Conservation (phyloP, 2,329 filamentous ascomycete genomes). For the Triangularia setosa region DNA sequence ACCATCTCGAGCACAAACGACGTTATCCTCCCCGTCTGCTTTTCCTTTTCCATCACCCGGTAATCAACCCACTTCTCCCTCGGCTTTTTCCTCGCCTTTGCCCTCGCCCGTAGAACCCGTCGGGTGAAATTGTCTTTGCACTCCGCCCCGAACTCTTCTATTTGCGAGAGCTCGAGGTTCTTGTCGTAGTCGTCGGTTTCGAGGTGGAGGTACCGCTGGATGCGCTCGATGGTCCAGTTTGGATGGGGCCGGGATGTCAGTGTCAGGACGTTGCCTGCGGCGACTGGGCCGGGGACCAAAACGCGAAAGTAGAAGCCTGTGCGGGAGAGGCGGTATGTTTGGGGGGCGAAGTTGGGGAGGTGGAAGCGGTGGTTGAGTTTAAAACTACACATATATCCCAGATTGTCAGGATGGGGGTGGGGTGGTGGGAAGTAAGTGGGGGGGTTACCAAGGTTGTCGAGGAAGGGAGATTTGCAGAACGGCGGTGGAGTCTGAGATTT, state of each 20-base stretch:
- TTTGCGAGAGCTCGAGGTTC: conserved; percentile 48
- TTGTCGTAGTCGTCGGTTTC: conserved; percentile 48
- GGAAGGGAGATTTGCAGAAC: conserved; percentile 11
- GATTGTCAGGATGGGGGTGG: neutral
- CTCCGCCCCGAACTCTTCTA: conserved; percentile 49
- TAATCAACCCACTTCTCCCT: conserved; percentile 42
- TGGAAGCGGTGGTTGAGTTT: conserved; percentile 67
- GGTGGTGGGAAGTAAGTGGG: neutral
- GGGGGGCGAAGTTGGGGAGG: conserved; percentile 57
- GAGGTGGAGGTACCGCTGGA: conserved; percentile 60
- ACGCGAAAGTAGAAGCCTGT: conserved; percentile 67
- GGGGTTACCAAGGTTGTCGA: neutral
- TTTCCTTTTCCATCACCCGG: conserved; percentile 46
- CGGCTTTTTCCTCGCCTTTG: conserved; percentile 24
- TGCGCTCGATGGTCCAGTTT: conserved; percentile 57
- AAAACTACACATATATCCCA: conserved; percentile 40
- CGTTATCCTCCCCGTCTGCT: conserved; percentile 47
- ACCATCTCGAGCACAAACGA: conserved; percentile 49
- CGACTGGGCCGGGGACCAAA: conserved; percentile 50
- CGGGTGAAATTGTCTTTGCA: conserved; percentile 45
- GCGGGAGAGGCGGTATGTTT: conserved; percentile 52
- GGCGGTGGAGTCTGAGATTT: conserved; percentile 31
- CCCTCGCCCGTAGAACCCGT: conserved; percentile 40
- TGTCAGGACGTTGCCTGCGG: conserved; percentile 52
- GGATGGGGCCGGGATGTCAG: conserved; percentile 54